Evolutionary conservation across 164 flowering plant species (phyloP), one percentile per base, ranked within the genome.

Genomic region (Aristolochia contorta): DNA sequence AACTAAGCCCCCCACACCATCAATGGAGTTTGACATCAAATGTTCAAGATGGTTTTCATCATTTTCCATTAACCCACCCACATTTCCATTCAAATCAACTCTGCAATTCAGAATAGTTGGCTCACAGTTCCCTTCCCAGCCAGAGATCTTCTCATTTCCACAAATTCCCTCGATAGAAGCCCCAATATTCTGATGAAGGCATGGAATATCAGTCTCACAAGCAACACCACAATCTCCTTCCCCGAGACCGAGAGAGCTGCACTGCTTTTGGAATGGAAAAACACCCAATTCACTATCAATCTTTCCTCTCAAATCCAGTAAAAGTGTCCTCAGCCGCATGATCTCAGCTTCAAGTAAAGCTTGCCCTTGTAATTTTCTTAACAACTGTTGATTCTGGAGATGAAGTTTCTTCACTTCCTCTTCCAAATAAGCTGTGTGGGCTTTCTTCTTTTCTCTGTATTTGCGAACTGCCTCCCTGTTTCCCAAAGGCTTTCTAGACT

Each of bases 371-470:
- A 87, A 48, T 47, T 60, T 83, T 65, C 66, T 76, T n/a, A 77
- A 49, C 59, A 87, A 47, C 24, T 83, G 84, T 67, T 85, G 91
- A 61, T 87, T 87, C 64, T 78, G 2, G 7, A 60, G 0, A 4
- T 73, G 65, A 62, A 85, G 56, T 57, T 75, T 75, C 72, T 67
- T 71, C 0, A 82, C 95, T 67, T 85, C 89, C 61, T 82, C 91
- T 49, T 87, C 91, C 19, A 87, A 71, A 25, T 65, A 80, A 19
- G 86, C 86, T 0, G 84, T 70, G 18, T 73, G 83, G 0, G 95
- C 91, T 75, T 83, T 87, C 79, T 87, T 85, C 74, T 85, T 87
- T 81, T 80, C 91, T 33, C 95, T 63, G 62, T 87, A 87, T 74
- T 82, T 87, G 5, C 91, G 49, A 23, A 87, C 95, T 0, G 89